A percentile compares a stretch with the other conserved stretches of the same genome.
Evolutionary conservation across 2,329 filamentous ascomycete species (phyloP).

Genomic region (Aureobasidium sp.): DNA sequence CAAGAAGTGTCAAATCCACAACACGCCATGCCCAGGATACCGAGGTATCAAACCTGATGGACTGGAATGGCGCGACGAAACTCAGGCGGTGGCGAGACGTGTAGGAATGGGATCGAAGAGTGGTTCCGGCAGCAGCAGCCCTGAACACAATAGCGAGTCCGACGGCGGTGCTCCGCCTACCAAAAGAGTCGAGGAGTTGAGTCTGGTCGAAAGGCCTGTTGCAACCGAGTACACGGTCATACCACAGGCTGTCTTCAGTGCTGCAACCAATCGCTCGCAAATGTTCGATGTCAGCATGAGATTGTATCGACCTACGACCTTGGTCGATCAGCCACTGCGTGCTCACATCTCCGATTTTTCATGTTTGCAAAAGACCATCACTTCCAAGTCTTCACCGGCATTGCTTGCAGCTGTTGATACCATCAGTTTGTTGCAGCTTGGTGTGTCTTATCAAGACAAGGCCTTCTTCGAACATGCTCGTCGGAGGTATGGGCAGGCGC

Average conservation of each 20-base stretch:
- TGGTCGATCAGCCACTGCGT: background rate
- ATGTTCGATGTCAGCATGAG: conserved; percentile 24
- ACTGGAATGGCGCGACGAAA: conserved; percentile 25
- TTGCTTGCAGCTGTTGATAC: conserved; percentile 23
- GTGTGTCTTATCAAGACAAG: conserved; percentile 21
- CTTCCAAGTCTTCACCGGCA: conserved; percentile 14
- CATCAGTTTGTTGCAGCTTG: conserved; percentile 24
- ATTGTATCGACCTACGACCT: conserved; percentile 22
- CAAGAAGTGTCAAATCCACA: conserved; percentile 24
- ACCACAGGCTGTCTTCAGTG: conserved; percentile 3
- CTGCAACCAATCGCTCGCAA: conserved; percentile 16
- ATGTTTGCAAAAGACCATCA: background rate
- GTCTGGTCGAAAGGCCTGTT: background rate
- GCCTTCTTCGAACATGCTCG: conserved; percentile 21
- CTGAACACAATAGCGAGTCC: background rate
- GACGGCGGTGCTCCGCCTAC: background rate
- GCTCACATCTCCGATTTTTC: conserved; percentile 9
- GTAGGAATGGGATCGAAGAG: background rate
- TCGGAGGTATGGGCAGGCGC: conserved; percentile 20
- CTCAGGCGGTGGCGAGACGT: conserved; percentile 16
- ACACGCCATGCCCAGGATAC: conserved; percentile 26
- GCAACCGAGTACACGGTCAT: background rate
- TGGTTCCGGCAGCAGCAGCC: background rate
- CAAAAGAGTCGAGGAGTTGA: background rate
- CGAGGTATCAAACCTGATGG: conserved; percentile 19